These are phyloP conservation scores for Eucommia ulmoides DNA, from an alignment of 257 asterid species.

Conservation along the genomic window DNA sequence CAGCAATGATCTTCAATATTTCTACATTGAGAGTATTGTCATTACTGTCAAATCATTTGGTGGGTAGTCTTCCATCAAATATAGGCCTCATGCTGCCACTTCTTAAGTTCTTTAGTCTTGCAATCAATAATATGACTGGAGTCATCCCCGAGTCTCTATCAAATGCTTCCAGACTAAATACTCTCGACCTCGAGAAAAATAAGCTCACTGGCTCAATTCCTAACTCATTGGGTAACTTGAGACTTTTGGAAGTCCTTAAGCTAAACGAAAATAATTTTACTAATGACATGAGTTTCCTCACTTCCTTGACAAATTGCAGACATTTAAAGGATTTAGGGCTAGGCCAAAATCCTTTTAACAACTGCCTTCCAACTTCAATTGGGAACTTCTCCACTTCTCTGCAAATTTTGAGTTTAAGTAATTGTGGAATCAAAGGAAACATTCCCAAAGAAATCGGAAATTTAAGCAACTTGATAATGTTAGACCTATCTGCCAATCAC, in stretches of 20 bases:
- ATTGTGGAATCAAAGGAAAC: background rate
- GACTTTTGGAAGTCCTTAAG: background rate
- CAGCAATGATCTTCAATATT: conserved; percentile 10
- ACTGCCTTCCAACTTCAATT: background rate
- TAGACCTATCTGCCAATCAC: background rate
- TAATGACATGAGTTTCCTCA: background rate
- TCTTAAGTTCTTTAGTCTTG: conserved; percentile 6
- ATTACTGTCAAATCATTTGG: conserved; percentile 7
- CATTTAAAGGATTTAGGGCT: background rate
- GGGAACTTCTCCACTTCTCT: background rate
- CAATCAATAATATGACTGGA: conserved; percentile 13
- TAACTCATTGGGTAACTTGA: background rate
- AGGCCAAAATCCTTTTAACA: background rate
- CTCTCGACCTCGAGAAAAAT: background rate
- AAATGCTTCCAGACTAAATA: background rate
- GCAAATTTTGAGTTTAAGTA: background rate
- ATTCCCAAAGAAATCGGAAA: background rate
- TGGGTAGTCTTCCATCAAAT: conserved; percentile 17
- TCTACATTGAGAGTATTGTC: conserved; percentile 3
- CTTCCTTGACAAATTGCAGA: background rate
- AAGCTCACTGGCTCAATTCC: background rate
- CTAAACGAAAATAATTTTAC: background rate
- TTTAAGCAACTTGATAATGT: background rate
- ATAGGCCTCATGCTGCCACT: conserved; percentile 13
- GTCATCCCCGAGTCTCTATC: conserved; percentile 16